phyloP scores from a whole-genome alignment of 2,329 filamentous ascomycete species.

The Phyllosticta capitalensis region DNA sequence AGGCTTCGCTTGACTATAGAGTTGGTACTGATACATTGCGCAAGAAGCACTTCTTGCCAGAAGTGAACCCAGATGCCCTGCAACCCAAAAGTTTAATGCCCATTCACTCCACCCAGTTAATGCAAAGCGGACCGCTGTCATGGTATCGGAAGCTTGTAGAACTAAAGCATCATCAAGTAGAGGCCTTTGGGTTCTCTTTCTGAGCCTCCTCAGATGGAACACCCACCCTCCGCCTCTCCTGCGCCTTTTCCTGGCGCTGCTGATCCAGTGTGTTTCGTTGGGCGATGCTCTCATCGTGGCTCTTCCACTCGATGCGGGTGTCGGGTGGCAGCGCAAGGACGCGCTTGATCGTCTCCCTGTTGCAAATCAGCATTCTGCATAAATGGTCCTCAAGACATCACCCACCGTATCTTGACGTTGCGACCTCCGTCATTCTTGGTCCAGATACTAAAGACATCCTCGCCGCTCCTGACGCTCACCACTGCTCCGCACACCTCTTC shows the following conservation, averaged over 20 bases:
- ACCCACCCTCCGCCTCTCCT: slow-evolving; percentile 37
- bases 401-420: slow-evolving; percentile 91
- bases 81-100: slow-evolving; percentile 6
- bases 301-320: slow-evolving; percentile 90
- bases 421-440: slow-evolving; percentile 85
- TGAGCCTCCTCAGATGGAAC: slow-evolving; percentile 25
- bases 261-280: slow-evolving; percentile 86
- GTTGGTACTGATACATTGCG: slow-evolving; percentile 10
- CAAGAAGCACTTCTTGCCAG: not conserved
- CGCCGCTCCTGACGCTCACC: slow-evolving; percentile 84
- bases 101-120: slow-evolving; percentile 11
- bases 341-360: slow-evolving; percentile 86
- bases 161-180: slow-evolving; percentile 12
- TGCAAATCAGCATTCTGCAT: not conserved
- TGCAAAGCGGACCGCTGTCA: slow-evolving; percentile 12
- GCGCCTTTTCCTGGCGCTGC: slow-evolving; percentile 72
- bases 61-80: slow-evolving; percentile 9
- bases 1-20: not conserved
- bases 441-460: slow-evolving; percentile 98
- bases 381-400: slow-evolving; percentile 9
- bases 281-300: slow-evolving; percentile 90
- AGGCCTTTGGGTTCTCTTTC: slow-evolving; percentile 21
- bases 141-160: slow-evolving; percentile 8
- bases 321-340: slow-evolving; percentile 77
- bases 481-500: slow-evolving; percentile 95